Base-by-base conservation (phyloP, 306 rosid species). In the Malus asiatica region DNA sequence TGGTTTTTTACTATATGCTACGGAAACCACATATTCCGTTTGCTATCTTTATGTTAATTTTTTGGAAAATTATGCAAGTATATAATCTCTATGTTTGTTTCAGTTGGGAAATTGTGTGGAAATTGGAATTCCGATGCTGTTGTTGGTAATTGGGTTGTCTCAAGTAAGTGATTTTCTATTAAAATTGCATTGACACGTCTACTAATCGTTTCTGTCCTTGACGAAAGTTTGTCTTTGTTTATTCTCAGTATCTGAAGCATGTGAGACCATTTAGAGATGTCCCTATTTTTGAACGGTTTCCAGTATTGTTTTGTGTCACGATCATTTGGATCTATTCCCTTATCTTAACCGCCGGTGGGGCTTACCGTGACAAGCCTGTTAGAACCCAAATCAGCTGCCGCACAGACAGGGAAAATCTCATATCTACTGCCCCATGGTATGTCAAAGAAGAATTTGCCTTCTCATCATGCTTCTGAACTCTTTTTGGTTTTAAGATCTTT, bases 71-170 rank as follows among this genome's bases (percentile, higher is more conserved):
- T 67, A 62, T 40, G 11, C 45, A 66, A 58, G 29, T 70, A 55
- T 40, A 29, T 71, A 5, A 30, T 19, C 38, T 60, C 70, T 53
- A 8, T 71, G 27, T 80, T 64, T 77, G 79, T 83, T 78, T 84
- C 97, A 95, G 98, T 62, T 95, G 82, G 98, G 98, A 25, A 84
- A 85, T 75, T 95, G 98, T 46, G 93, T 95, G 68, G 98, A 95
- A 88, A 89, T 95, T 76, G 98, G 97, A 52, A 66, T 95, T 80
- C 98, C 97, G 13, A 92, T 86, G 96, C 88, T 95, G 83, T 62
- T 95, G 76, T 77, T 95, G 84, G 89, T 95, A 65, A 82, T 95
- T 74, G 97, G 97, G 52, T 63, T 89, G 74, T 95, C 98, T 68
- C 98, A 85, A 82, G 98, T 95, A 89, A 92, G 97, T 82, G 65